phyloP scores from a whole-genome alignment of 2,329 filamentous ascomycete genomes.

The Colletotrichum navitas region DNA sequence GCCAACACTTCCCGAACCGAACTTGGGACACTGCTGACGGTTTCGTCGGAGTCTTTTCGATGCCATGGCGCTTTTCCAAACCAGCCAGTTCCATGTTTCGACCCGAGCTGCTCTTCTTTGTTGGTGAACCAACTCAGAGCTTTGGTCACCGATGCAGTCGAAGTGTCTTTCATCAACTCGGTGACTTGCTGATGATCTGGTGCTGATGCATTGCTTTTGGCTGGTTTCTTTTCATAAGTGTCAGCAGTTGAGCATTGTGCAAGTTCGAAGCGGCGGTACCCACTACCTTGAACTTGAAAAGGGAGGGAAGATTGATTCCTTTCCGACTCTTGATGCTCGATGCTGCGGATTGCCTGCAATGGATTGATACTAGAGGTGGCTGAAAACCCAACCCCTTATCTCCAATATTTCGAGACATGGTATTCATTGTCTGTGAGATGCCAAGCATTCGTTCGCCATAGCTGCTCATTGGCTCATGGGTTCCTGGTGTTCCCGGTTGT shows the following conservation, averaged over 20 bases:
- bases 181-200: background rate
- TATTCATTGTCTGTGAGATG: conserved; percentile 28
- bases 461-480: background rate
- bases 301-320: background rate
- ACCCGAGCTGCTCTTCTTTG: conserved; percentile 16
- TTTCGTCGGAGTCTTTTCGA: conserved; percentile 55
- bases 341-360: background rate
- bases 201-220: too few species aligned
- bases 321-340: conserved; percentile 19
- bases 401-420: conserved; percentile 7
- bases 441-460: conserved; percentile 11
- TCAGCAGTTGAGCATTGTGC: background rate
- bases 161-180: background rate
- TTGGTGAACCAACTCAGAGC: conserved; percentile 25
- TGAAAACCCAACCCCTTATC: background rate
- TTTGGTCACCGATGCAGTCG: conserved; percentile 4
- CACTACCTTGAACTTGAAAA: conserved; percentile 25
- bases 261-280: background rate
- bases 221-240: conserved; percentile 1
- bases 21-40: conserved; percentile 56
- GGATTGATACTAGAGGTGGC: background rate
- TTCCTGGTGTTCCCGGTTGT: conserved; percentile 45
- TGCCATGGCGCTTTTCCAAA: conserved; percentile 54
- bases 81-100: conserved; percentile 3
- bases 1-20: conserved; percentile 56